Evolutionary conservation across 768 basidiomycete species (phyloP).

Genomic region (Postia placenta): DNA sequence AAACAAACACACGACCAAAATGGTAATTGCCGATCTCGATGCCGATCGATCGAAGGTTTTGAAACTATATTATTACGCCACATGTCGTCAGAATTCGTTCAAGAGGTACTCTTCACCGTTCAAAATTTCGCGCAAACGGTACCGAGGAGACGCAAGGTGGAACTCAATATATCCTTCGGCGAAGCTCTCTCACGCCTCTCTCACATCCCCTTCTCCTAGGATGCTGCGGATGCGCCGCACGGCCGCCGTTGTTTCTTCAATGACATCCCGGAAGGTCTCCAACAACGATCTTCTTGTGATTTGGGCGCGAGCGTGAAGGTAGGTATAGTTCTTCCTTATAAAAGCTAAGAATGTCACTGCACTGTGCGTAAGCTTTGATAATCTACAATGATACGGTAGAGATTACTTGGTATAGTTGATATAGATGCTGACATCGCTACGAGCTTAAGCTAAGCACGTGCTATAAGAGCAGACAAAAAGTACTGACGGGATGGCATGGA

Average conservation of each 20-base stretch:
- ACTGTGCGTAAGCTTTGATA: neutral
- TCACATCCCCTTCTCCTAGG: conserved; percentile 6
- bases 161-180: conserved; percentile 12
- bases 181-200: conserved; percentile 17
- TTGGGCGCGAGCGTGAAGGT: conserved; percentile 10
- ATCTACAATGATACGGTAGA: neutral
- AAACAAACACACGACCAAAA: too few relatives aligned
- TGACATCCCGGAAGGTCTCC: conserved; percentile 5
- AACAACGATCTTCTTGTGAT: neutral
- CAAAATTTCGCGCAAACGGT: conserved; percentile 4
- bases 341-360: conserved; percentile 10
- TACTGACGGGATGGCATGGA: conserved; percentile 2
- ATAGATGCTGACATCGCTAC: conserved; percentile 6
- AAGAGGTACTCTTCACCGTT: neutral
- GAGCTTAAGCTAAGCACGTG: neutral
- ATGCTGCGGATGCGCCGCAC: conserved; percentile 8
- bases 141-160: conserved; percentile 3
- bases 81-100: too few relatives aligned
- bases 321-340: conserved; percentile 17
- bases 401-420: conserved; percentile 32
- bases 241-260: conserved; percentile 18
- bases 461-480: neutral
- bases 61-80: too few relatives aligned
- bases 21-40: too few relatives aligned
- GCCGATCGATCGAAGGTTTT: too few relatives aligned